Evolutionary conservation across 371 early-diverging fungal genomes (phyloP), one percentile per base, ranked within the genome.

Genomic region (Neoconidiobolus thromboides): DNA sequence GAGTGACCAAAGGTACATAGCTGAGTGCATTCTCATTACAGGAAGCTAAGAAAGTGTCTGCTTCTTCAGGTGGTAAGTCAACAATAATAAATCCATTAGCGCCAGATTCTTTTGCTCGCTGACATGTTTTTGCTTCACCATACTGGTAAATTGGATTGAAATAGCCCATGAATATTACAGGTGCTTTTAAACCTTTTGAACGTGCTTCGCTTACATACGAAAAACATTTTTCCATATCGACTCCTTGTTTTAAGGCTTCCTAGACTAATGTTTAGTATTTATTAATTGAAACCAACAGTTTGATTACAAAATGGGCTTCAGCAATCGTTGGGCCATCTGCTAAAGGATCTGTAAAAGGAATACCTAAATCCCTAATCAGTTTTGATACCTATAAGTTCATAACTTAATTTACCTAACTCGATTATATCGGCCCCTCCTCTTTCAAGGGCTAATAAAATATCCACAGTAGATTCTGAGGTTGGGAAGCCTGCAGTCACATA

Each of bases 251-350:
- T 7, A 95, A 76, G 2, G 97, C 86, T 48, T 71, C 76, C 81
- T 89, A 62, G 37, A 62, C 67, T 6, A 14, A 42, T 26, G 44
- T 46, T 4, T 36, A 44, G 62, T 39, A 49, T 40, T 54, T 10
- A 1, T 26, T 3, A 38, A 2, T 39, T 9, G 52, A 38, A 40
- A 40, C 9, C 50, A 36, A 48, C 9, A 67, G 79, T 61, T 26
- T 43, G 15, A 3, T 85, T 78, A 87, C 91, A 61, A 81, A 78
- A 63, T 76, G 86, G 43, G 95, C 82, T 52, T 83, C 86, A 72
- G 96, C 95, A 73, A 97, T 96, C 6, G 89, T 89, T 14, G 91
- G 92, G 2, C 98, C 98, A 67, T 97, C 98, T 7, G 95, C 98
- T 48, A 93, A 76, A 38, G 98, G 96, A 69, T 97, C 98, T 36